Conservation (phyloP, 441 rosid genomes). For the Jatropha multifida region DNA sequence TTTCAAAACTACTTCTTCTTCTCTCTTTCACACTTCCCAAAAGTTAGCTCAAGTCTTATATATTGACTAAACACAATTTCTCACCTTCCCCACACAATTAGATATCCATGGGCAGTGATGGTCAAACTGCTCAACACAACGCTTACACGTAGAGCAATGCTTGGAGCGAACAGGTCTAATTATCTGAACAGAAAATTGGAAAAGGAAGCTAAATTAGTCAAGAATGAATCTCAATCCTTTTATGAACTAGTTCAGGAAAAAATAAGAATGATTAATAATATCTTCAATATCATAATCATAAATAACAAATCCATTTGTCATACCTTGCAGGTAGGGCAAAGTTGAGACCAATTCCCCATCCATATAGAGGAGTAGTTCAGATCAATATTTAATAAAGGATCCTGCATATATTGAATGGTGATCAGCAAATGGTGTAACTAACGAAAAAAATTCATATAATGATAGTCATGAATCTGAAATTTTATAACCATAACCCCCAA, state of each 20-base stretch:
- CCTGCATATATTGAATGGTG: conserved; percentile 44
- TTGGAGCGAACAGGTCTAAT: conserved; percentile 93
- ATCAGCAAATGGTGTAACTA: neutral
- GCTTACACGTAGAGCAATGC: conserved; percentile 87
- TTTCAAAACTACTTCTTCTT: too few relatives aligned
- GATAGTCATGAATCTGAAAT: conserved; percentile 7
- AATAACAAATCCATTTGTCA: conserved; percentile 20
- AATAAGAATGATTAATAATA: neutral
- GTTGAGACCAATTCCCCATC: conserved; percentile 98
- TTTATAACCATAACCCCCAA: neutral
- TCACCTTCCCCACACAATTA: conserved; percentile 97
- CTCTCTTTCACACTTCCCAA: too few relatives aligned
- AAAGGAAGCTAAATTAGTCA: neutral
- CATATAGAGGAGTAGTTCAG: conserved; percentile 62
- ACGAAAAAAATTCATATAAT: conserved; percentile 1
- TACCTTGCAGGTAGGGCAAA: conserved; percentile 99
- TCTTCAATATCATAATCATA: neutral
- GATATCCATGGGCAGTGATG: conserved; percentile 99
- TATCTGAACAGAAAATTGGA: conserved; percentile 48
- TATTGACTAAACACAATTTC: conserved; percentile 6
- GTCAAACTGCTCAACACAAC: conserved; percentile 90
- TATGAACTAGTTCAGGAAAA: conserved; percentile 9
- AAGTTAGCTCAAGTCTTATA: too few relatives aligned
- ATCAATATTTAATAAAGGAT: conserved; percentile 64
- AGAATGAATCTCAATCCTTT: conserved; percentile 10